A percentile compares a stretch with the other conserved stretches of the same genome.
Conservation (phyloP, 257 asterid species). For the Solanum chaucha region DNA sequence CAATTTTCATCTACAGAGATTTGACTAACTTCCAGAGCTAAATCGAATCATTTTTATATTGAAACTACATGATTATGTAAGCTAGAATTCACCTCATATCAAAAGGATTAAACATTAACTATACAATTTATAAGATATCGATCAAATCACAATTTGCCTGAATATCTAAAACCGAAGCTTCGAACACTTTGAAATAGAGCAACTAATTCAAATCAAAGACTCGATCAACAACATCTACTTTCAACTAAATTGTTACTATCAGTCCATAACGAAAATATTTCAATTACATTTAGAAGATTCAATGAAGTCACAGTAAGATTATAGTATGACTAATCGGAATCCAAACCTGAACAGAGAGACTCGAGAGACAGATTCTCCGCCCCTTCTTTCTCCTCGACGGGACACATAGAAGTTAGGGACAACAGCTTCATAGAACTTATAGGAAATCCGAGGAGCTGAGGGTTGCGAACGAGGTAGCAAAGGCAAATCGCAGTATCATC, state of each 20-base stretch:
- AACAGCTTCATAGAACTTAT: slow-evolving; percentile 33
- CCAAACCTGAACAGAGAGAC: slow-evolving; percentile 49
- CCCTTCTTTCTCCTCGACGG: slow-evolving; percentile 3
- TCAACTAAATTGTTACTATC: neutral
- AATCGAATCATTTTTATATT: neutral
- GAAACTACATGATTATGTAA: neutral
- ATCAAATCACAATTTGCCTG: neutral
- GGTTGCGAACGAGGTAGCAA: slow-evolving; percentile 52
- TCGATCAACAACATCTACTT: neutral
- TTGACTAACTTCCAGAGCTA: neutral
- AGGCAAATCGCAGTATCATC: slow-evolving; percentile 45
- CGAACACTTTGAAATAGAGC: neutral
- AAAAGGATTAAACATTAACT: neutral
- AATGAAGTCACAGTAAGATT: neutral
- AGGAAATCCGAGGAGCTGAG: slow-evolving; percentile 62
- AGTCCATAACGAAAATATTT: neutral
- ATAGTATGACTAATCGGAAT: neutral
- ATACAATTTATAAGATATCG: neutral
- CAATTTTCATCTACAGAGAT: neutral
- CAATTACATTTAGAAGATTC: neutral
- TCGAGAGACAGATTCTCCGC: slow-evolving; percentile 22
- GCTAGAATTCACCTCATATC: neutral
- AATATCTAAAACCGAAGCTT: neutral
- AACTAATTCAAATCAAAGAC: neutral
- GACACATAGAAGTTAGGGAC: slow-evolving; percentile 54